These are phyloP conservation scores for Trypanosoma avium DNA, from an alignment of 208 protist genomes.

Conservation along the genomic window DNA sequence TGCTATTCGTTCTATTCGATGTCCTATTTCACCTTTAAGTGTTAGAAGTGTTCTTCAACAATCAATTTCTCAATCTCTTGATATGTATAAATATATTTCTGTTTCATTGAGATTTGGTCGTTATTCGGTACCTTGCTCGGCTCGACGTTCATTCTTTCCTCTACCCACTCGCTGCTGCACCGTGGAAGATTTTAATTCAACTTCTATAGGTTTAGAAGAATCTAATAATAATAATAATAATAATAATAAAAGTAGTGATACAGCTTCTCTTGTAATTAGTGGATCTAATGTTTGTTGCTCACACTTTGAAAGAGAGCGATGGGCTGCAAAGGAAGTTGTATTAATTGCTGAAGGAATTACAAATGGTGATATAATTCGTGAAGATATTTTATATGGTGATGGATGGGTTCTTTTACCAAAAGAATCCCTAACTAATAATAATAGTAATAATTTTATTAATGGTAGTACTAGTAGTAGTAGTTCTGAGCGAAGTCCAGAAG, in stretches of 20 bases:
- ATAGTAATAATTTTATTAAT: no score
- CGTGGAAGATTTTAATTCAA: slow-evolving; percentile 28
- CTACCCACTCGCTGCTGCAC: slow-evolving; percentile 29
- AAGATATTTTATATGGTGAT: slow-evolving; percentile 52
- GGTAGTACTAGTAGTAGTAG: no score
- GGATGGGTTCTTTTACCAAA: slow-evolving; percentile 41
- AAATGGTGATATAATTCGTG: slow-evolving; percentile 30
- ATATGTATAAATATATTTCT: slow-evolving; percentile 14
- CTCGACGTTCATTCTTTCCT: slow-evolving; percentile 31
- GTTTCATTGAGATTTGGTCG: slow-evolving; percentile 20
- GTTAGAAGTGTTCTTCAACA: slow-evolving; percentile 43
- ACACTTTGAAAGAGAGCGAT: slow-evolving; percentile 14
- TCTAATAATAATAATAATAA: not conserved
- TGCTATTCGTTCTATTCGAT: slow-evolving; percentile 32
- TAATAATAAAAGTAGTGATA: slow-evolving; percentile 6
- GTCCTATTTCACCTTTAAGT: slow-evolving; percentile 35
- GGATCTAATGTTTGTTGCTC: slow-evolving; percentile 15
- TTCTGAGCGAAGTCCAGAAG: slow-evolving; percentile 12
- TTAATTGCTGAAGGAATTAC: slow-evolving; percentile 26
- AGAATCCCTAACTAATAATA: not conserved
- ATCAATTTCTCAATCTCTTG: slow-evolving; percentile 20
- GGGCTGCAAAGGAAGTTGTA: slow-evolving; percentile 25
- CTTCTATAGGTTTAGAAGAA: slow-evolving; percentile 5
- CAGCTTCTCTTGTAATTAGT: slow-evolving; percentile 22
- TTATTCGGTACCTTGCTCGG: slow-evolving; percentile 21